Conservation (phyloP, 2,329 filamentous ascomycete genomes). For the Cercospora zeae-maydis region DNA sequence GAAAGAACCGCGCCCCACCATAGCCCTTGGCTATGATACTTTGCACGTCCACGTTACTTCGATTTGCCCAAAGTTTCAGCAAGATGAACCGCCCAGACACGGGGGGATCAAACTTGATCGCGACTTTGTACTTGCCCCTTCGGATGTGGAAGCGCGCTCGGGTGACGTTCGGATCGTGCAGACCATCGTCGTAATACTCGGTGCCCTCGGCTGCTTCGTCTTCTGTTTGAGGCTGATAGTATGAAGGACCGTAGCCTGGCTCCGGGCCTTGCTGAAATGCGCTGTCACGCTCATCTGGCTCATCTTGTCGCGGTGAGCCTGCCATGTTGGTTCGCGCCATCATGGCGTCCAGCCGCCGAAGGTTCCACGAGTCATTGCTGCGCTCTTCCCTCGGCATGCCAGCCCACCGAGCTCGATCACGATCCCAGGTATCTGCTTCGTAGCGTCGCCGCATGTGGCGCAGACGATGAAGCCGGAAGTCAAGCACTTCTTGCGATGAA, state of each 20-base stretch:
- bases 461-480: conserved; percentile 32
- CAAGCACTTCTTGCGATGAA: conserved; percentile 34
- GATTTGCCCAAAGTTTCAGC: conserved; percentile 82
- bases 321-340: conserved; percentile 29
- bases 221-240: conserved; percentile 10
- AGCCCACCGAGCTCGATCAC: conserved; percentile 21
- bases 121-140: conserved; percentile 77
- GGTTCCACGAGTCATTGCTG: conserved; percentile 19
- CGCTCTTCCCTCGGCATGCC: conserved; percentile 22
- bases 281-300: conserved; percentile 23
- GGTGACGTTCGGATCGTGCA: conserved; percentile 32
- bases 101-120: conserved; percentile 78
- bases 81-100: conserved; percentile 70
- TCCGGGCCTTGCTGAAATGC: conserved; percentile 17
- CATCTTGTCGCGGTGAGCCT: conserved; percentile 21
- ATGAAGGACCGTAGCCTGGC: conserved; percentile 13
- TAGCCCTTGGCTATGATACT: conserved; percentile 79
- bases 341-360: conserved; percentile 28
- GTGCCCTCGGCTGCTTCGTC: conserved; percentile 10
- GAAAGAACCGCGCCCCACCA: conserved; percentile 78
- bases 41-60: conserved; percentile 85
- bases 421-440: conserved; percentile 28
- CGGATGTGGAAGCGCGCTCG: conserved; percentile 82
- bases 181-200: conserved; percentile 24
- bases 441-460: conserved; percentile 29